Conservation (phyloP, 139 green algal genomes). For the Auxenochlorella pyrenoidosa region DNA sequence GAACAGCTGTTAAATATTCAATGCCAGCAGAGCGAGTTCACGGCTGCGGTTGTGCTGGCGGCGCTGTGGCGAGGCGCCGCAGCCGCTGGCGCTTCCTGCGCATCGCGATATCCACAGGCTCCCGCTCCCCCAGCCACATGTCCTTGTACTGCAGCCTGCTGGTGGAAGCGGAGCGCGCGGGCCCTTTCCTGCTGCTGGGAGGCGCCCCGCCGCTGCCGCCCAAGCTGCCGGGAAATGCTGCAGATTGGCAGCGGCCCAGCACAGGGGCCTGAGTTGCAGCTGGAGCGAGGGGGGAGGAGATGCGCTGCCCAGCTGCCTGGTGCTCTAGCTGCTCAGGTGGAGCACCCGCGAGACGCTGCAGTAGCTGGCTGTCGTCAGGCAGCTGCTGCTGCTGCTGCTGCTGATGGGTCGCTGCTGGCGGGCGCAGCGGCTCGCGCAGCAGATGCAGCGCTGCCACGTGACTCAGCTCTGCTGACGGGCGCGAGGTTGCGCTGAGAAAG, state of each 20-base stretch:
- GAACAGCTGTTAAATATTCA: too few species aligned
- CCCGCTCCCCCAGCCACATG: neutral
- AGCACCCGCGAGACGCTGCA: neutral
- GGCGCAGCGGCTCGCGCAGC: neutral
- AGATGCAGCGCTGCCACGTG: neutral
- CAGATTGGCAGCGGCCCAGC: neutral
- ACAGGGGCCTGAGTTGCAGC: too few species aligned
- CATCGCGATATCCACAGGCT: conserved; percentile 18
- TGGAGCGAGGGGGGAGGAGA: neutral
- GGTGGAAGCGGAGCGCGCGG: neutral
- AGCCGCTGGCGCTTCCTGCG: neutral
- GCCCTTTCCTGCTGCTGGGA: too few species aligned
- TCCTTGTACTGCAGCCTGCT: neutral
- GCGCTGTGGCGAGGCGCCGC: neutral
- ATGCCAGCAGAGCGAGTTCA: neutral
- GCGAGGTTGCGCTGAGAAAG: neutral
- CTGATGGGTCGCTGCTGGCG: neutral
- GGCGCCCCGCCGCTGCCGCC: neutral
- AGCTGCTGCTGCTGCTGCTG: neutral
- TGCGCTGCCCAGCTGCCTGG: neutral
- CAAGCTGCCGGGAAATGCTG: neutral
- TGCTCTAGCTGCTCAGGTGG: too few species aligned
- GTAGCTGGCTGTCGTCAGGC: neutral
- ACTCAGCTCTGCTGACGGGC: neutral
- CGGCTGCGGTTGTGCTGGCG: neutral